Base-by-base conservation (phyloP, 2,329 filamentous ascomycete genomes). In the Fusarium compactum region DNA sequence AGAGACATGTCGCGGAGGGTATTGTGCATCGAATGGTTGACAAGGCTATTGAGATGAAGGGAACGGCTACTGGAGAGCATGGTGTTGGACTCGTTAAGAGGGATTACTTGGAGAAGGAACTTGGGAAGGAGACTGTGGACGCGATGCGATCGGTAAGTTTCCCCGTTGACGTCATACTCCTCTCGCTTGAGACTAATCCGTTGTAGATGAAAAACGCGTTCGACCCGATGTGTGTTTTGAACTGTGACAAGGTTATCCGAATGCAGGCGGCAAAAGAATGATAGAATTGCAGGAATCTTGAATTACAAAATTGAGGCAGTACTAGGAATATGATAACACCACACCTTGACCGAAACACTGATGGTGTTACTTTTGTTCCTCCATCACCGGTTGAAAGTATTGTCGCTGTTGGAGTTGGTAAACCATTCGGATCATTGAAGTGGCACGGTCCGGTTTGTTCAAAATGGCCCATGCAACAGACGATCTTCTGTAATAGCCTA, bases 21-120 rank as follows among this genome's bases (percentile, higher is more conserved):
- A 12, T 62, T 3, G 88, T 92, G 4, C 85, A 91, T 61, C 80
- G 85, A 34, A 92, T 92, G 90, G 87, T 91, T 52, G 86, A 87
- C 70, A 83, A 87, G 58, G 90, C 90, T 0, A 85, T 92, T 30
- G 88, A 90, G 72, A 86, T 90, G 82, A 88, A 92, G 69, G 90
- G 90, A 9, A 92, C 90, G 0, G 88, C 89, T 1, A 91, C 89
- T 0, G 89, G 89, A 11, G 89, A 91, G 75, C 89, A 91, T 76
- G 89, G 89, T 15, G 85, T 91, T 11, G 68, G 89, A 0, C 78
- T 91, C 16, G 87, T 90, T 3, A 91, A 91, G 80, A 82, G 87
- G 65, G 88, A 91, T 18, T 74, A 65, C n/a, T 5, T 74, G 1
- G 53, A 75, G 86, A 89, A 74, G 71, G 89, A 90, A 71, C 76